phyloP scores from a whole-genome alignment of 768 basidiomycete species.

The Pleurotus tuoliensis region DNA sequence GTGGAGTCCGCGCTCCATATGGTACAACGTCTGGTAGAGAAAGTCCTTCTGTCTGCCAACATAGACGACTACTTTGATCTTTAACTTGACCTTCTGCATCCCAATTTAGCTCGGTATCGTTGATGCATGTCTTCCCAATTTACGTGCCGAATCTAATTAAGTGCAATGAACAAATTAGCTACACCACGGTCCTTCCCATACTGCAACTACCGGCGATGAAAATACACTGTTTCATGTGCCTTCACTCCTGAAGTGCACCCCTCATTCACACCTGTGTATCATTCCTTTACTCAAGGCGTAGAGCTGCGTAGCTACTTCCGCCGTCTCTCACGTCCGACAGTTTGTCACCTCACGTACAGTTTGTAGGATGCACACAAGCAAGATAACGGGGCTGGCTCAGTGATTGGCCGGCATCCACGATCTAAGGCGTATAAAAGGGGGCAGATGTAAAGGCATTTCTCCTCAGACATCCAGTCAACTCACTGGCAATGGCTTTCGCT shows the following conservation, averaged over 20 bases:
- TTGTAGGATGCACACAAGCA: neutral
- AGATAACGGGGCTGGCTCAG: neutral
- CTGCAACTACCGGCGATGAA: neutral
- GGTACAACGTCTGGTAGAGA: too few relatives aligned
- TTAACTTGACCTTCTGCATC: neutral
- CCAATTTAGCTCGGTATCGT: neutral
- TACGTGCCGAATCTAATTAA: neutral
- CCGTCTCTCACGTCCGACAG: slow-evolving; percentile 1
- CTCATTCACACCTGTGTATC: slow-evolving; percentile 2
- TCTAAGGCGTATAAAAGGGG: neutral
- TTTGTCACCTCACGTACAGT: neutral
- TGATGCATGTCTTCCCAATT: neutral
- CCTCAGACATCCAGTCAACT: slow-evolving; percentile 1
- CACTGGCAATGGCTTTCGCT: slow-evolving; percentile 3
- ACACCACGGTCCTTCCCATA: neutral
- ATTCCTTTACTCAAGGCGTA: neutral
- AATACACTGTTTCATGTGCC: neutral
- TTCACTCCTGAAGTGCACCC: neutral
- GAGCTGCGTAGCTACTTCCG: neutral
- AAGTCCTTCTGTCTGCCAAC: too few relatives aligned
- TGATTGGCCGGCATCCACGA: neutral
- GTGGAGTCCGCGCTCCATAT: too few relatives aligned
- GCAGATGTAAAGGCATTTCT: neutral
- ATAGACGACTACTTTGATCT: too few relatives aligned
- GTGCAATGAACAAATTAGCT: neutral